Conservation (phyloP, 2,329 filamentous ascomycete species). For the Colletotrichum truncatum region DNA sequence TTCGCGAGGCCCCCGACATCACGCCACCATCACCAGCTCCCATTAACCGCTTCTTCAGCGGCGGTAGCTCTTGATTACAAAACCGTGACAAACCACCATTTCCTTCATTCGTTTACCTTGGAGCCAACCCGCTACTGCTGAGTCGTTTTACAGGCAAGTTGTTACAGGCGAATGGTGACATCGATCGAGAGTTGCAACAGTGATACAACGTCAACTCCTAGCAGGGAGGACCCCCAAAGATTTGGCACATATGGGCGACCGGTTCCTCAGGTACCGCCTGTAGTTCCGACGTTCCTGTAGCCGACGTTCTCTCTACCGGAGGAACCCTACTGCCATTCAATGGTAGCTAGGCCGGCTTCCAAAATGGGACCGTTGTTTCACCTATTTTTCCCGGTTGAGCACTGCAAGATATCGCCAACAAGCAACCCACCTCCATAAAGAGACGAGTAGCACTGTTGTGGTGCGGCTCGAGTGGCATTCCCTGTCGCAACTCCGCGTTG, state of each 20-base stretch:
- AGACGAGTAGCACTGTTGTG: not conserved
- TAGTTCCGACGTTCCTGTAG: not conserved
- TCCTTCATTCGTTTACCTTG: not conserved
- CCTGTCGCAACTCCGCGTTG: not conserved
- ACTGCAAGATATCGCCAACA: not conserved
- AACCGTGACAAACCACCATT: conserved; percentile 1
- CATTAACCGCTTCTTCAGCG: not conserved
- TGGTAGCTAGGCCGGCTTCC: not conserved
- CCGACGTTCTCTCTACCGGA: not conserved
- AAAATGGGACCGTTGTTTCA: conserved; percentile 19
- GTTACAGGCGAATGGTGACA: not conserved
- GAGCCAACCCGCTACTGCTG: not conserved
- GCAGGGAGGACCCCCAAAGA: conserved; percentile 8
- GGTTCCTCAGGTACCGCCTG: not conserved
- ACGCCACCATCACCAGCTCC: conserved; percentile 11
- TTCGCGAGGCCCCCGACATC: not conserved
- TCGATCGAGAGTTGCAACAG: conserved; percentile 12
- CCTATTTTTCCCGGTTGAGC: conserved; percentile 1
- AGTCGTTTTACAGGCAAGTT: not conserved
- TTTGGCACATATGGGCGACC: not conserved
- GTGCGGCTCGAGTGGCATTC: conserved; percentile 1
- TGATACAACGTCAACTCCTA: not conserved
- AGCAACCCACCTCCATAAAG: conserved; percentile 1
- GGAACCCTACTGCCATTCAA: not conserved
- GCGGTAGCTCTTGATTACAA: conserved; percentile 13